These are phyloP conservation scores for Alternaria sp. DNA, from an alignment of 2,329 filamentous ascomycete species.

Conservation along the genomic window DNA sequence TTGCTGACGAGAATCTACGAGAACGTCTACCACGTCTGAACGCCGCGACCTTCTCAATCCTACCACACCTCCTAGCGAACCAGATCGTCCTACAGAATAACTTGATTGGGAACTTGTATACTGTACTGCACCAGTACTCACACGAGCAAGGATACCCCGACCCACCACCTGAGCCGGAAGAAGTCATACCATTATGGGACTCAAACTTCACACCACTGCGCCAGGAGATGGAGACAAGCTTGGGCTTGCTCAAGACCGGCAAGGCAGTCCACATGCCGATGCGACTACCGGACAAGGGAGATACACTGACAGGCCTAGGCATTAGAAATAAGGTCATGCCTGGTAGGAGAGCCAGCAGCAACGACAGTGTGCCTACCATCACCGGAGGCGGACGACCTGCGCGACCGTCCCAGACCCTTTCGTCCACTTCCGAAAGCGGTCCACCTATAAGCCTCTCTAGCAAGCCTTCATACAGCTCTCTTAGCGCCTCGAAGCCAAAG, in stretches of 20 bases:
- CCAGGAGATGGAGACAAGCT: constrained; percentile 69
- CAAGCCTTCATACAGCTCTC: constrained; percentile 48
- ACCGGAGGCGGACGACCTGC: constrained; percentile 36
- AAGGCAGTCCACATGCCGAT: constrained; percentile 70
- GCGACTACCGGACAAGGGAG: constrained; percentile 57
- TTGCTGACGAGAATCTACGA: constrained; percentile 77
- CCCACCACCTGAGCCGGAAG: constrained; percentile 75
- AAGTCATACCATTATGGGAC: constrained; percentile 74
- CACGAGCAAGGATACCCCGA: constrained; percentile 74
- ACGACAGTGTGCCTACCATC: constrained; percentile 46
- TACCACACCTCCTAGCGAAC: constrained; percentile 73
- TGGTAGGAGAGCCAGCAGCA: constrained; percentile 41
- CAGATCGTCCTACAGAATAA: constrained; percentile 82
- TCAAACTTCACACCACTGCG: constrained; percentile 69
- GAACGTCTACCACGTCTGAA: constrained; percentile 76
- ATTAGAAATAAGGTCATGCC: constrained; percentile 56
- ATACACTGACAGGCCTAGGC: constrained; percentile 58
- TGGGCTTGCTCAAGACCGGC: constrained; percentile 71
- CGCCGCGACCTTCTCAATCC: constrained; percentile 73
- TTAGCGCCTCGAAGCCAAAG: constrained; percentile 46
- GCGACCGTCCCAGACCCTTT: constrained; percentile 34
- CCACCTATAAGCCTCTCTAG: constrained; percentile 43
- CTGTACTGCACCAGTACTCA: constrained; percentile 76
- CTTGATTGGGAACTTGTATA: constrained; percentile 81
- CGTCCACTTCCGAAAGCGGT: constrained; percentile 40